Evolutionary conservation across 2,329 filamentous ascomycete genomes (phyloP).

Genomic region (Daldinia sp.): DNA sequence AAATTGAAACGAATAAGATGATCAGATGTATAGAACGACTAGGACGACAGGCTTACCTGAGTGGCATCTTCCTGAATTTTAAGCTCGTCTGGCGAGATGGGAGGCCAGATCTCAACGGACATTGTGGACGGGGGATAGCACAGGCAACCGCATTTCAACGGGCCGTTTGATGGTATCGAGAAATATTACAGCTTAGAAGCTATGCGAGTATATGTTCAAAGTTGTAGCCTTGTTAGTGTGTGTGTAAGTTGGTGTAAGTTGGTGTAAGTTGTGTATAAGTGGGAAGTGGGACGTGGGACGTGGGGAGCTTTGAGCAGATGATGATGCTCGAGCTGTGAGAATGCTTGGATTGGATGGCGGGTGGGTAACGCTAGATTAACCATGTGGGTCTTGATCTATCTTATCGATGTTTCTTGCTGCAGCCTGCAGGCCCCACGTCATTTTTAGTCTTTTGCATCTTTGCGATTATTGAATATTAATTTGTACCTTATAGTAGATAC

Average conservation of each 20-base stretch:
- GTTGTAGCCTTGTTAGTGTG: slow-evolving; percentile 23
- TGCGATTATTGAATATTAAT: slow-evolving; percentile 1
- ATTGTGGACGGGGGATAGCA: slow-evolving; percentile 53
- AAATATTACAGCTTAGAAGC: slow-evolving; percentile 18
- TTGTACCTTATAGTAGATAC: too few relatives aligned
- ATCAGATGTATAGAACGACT: too few relatives aligned
- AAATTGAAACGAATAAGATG: slow-evolving; percentile 1
- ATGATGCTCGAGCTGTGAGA: not conserved
- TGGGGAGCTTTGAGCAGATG: slow-evolving; percentile 11
- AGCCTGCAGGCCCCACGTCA: slow-evolving; percentile 33
- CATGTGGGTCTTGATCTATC: slow-evolving; percentile 9
- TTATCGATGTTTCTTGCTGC: slow-evolving; percentile 22
- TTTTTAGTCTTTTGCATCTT: slow-evolving; percentile 11
- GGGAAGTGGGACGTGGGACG: slow-evolving; percentile 24
- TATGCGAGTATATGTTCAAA: not conserved
- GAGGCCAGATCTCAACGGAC: slow-evolving; percentile 71
- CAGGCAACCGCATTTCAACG: slow-evolving; percentile 47
- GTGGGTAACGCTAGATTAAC: slow-evolving; percentile 5
- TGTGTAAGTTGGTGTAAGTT: not conserved
- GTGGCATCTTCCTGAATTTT: slow-evolving; percentile 62
- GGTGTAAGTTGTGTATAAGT: slow-evolving; percentile 8
- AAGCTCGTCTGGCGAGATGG: slow-evolving; percentile 63
- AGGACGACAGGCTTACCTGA: slow-evolving; percentile 58
- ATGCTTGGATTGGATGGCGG: slow-evolving; percentile 11
- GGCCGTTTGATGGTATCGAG: slow-evolving; percentile 29